Conservation (phyloP, 139 green algal genomes). For the Ulvella scutata region DNA sequence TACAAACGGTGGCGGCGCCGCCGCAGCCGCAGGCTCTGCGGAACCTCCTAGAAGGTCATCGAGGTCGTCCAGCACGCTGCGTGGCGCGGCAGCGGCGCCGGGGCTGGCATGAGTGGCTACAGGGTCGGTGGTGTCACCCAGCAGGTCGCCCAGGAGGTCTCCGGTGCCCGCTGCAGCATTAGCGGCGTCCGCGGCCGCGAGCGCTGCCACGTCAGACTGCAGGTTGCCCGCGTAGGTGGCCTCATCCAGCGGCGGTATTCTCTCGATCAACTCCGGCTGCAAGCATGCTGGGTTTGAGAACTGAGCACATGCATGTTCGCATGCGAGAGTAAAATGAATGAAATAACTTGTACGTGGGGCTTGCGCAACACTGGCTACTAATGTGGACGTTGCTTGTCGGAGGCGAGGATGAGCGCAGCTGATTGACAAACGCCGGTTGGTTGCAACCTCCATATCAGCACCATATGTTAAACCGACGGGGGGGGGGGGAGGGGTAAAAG, state of each 20-base stretch:
- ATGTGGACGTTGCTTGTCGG: too few relatives aligned
- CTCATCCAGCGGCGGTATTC: slow-evolving; percentile 84
- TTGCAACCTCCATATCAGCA: too few relatives aligned
- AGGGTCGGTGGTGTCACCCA: neutral
- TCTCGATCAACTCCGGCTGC: slow-evolving; percentile 63
- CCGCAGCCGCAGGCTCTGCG: neutral
- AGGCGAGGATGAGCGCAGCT: too few relatives aligned
- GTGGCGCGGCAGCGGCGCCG: neutral
- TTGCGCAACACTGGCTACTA: too few relatives aligned
- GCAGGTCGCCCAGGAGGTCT: slow-evolving; percentile 2
- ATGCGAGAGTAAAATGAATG: too few relatives aligned
- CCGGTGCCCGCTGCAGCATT: slow-evolving; percentile 6
- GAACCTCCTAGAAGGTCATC: neutral
- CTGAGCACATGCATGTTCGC: too few relatives aligned
- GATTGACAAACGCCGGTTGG: too few relatives aligned
- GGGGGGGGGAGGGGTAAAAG: too few relatives aligned
- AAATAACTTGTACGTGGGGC: too few relatives aligned
- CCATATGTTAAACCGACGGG: too few relatives aligned
- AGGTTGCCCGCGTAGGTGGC: slow-evolving; percentile 33
- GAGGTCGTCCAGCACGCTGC: neutral
- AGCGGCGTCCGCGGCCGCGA: slow-evolving; percentile 10
- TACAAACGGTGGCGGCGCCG: neutral
- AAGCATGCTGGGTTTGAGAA: neutral
- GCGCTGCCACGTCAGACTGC: slow-evolving; percentile 11
- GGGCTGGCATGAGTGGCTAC: neutral